Conservation (phyloP, 73 alveolate genomes). For the Tetrahymena malaccensis region DNA sequence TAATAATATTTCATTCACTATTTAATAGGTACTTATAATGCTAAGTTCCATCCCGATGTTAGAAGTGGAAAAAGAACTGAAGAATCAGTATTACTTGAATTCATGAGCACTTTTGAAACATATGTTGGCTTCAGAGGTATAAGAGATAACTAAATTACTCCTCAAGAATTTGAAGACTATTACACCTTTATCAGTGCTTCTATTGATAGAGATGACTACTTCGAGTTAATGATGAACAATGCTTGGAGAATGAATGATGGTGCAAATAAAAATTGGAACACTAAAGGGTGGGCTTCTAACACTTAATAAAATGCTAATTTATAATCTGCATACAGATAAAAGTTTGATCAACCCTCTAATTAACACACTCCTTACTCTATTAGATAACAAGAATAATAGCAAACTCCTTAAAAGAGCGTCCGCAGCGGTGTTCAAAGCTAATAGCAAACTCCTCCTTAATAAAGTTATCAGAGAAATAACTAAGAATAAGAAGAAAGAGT, state of each 20-base stretch:
- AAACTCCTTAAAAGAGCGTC: not conserved
- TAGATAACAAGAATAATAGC: not conserved
- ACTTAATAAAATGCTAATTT: not conserved
- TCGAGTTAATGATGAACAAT: constrained; percentile 68
- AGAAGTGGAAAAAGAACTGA: constrained; percentile 52
- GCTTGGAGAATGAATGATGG: constrained; percentile 72
- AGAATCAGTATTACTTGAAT: constrained; percentile 49
- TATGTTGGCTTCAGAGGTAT: constrained; percentile 14
- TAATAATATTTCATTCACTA: not conserved
- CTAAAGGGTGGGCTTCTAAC: constrained; percentile 42
- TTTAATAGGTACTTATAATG: constrained; percentile 41
- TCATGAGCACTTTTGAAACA: constrained; percentile 48
- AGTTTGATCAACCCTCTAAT: not conserved
- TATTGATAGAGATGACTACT: constrained; percentile 78
- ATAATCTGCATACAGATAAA: not conserved
- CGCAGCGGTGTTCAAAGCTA: not conserved
- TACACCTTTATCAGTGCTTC: constrained; percentile 53
- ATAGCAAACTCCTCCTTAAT: not conserved
- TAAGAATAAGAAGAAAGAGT: not conserved
- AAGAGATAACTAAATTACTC: not conserved
- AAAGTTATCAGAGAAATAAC: not conserved
- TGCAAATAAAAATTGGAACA: constrained; percentile 1
- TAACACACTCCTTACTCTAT: not conserved
- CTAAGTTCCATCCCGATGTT: constrained; percentile 53
- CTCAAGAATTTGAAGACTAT: constrained; percentile 56